Evolutionary conservation across 2,329 filamentous ascomycete species (phyloP).

Genomic region (Trichoderma sp.): DNA sequence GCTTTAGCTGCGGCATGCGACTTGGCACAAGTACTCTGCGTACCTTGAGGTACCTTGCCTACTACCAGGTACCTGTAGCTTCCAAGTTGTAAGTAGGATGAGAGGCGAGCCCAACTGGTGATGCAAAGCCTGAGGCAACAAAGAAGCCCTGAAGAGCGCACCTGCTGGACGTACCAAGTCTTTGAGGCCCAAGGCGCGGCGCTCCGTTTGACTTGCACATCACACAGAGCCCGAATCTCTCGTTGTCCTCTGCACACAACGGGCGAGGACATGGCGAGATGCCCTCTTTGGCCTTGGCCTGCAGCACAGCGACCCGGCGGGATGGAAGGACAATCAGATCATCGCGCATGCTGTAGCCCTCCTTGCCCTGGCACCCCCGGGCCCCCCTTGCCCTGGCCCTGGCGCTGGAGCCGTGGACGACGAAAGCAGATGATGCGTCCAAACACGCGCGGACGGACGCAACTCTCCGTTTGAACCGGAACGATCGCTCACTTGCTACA

Average conservation of each 20-base stretch:
- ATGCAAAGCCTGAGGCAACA: background rate
- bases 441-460: constrained; percentile 3
- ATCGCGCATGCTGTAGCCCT: constrained; percentile 1
- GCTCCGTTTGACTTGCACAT: background rate
- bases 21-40: background rate
- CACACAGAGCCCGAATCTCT: background rate
- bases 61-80: too few species aligned
- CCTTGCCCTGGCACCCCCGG: background rate
- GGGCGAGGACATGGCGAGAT: background rate
- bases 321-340: constrained; percentile 1
- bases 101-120: background rate
- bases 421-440: background rate
- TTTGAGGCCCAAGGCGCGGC: background rate
- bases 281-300: background rate
- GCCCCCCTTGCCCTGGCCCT: background rate
- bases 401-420: background rate
- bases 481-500: background rate
- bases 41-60: background rate
- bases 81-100: too few species aligned
- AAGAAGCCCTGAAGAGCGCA: background rate
- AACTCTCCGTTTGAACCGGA: background rate
- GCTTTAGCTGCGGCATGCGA: background rate
- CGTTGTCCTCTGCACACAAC: background rate
- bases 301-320: background rate
- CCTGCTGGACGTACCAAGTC: background rate